These are phyloP conservation scores for Citrus glauca DNA, from an alignment of 345 rosid species.

Conservation along the genomic window DNA sequence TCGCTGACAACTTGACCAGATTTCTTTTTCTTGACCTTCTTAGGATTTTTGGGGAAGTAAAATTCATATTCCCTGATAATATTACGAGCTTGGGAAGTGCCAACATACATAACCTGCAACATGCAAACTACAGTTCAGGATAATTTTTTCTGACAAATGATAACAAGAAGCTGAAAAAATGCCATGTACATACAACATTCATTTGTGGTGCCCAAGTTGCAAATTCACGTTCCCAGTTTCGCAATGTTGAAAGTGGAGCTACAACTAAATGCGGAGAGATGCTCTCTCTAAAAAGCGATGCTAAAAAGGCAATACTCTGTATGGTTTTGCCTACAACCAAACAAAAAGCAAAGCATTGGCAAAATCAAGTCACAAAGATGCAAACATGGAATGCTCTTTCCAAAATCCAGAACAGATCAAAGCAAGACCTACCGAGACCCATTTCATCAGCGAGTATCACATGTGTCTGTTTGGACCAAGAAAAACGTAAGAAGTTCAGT, in stretches of 20 bases:
- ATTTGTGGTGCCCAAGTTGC: constrained; percentile 98
- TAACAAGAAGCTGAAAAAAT: not conserved
- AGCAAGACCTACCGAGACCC: constrained; percentile 76
- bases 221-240: constrained; percentile 99
- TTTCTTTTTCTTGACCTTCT: constrained; percentile 87
- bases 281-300: constrained; percentile 76
- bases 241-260: constrained; percentile 96
- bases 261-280: constrained; percentile 82
- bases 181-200: constrained; percentile 80
- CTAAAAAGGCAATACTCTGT: constrained; percentile 97
- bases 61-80: constrained; percentile 92
- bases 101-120: constrained; percentile 91
- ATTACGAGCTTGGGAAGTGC: constrained; percentile 80
- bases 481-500: constrained; percentile 87
- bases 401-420: constrained; percentile 8
- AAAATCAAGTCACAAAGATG: constrained; percentile 7
- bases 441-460: constrained; percentile 99
- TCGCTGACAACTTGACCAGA: constrained; percentile 72
- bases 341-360: constrained; percentile 11
- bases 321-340: constrained; percentile 83
- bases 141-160: not conserved
- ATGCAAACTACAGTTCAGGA: constrained; percentile 13
- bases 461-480: constrained; percentile 97
- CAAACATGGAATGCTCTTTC: not conserved
- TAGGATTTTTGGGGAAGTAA: constrained; percentile 66